Conservation (phyloP, 169 alveolate genomes). For the Plasmodium vinckei region DNA sequence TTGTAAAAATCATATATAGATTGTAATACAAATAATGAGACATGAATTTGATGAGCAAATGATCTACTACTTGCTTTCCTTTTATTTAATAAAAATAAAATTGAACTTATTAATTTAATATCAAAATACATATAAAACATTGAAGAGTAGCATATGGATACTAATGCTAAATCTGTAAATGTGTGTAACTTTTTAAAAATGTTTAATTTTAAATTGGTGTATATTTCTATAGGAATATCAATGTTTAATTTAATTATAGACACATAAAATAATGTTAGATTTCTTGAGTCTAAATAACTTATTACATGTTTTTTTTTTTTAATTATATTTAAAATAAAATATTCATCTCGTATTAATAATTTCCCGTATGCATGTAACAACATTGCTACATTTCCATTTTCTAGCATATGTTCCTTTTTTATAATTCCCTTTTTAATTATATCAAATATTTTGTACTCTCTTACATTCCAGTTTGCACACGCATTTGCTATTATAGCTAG, state of each 20-base stretch:
- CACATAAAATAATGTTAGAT: constrained; percentile 48
- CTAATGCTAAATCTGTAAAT: constrained; percentile 60
- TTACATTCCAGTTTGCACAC: constrained; percentile 35
- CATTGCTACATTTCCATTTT: constrained; percentile 53
- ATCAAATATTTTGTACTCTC: constrained; percentile 29
- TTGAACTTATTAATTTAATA: constrained; percentile 12
- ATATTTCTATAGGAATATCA: constrained; percentile 38
- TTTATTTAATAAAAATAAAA: constrained; percentile 33
- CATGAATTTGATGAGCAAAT: constrained; percentile 65
- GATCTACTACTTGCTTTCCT: constrained; percentile 66
- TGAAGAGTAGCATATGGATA: constrained; percentile 51
- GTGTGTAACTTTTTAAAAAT: constrained; percentile 16
- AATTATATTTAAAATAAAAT: constrained; percentile 24
- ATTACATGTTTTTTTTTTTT: constrained; percentile 31
- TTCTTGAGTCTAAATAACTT: constrained; percentile 23
- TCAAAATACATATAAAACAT: constrained; percentile 35
- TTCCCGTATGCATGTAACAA: constrained; percentile 59
- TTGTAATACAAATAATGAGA: constrained; percentile 50
- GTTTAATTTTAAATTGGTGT: constrained; percentile 13
- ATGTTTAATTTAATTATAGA: constrained; percentile 41
- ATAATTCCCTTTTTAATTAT: constrained; percentile 22
- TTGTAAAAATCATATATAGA: constrained; percentile 26
- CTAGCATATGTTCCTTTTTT: constrained; percentile 19
- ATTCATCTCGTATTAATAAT: constrained; percentile 51
- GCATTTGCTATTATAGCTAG: constrained; percentile 35